Evolutionary conservation across 306 rosid species (phyloP), one percentile per base, ranked within the genome.

Genomic region (Cucurbita ficifolia): DNA sequence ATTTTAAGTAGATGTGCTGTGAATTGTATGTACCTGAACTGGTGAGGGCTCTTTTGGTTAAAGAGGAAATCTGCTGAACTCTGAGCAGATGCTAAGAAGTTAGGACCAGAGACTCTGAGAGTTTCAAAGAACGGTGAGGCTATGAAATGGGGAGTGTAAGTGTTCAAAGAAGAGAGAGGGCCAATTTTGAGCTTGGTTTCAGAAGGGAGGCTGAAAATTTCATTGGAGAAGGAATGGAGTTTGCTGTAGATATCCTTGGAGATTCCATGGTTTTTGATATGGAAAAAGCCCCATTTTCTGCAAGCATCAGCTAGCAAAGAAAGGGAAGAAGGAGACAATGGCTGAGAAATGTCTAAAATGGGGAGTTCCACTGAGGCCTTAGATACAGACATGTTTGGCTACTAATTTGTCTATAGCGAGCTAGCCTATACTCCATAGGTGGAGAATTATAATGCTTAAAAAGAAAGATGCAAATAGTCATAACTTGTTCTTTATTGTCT

Each of bases 41-140:
- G 73, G 51, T 81, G 80, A 54, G 84, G 79, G 59, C 49, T 82
- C 36, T 84, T 82, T 73, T 82, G 81, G 39, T 79, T 81, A 77
- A 83, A 86, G 63, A 94, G 87, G 55, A 84, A 58, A 50, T 83
- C 77, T 49, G 89, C 85, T 79, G 97, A 90, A 75, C 21, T 77
- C 74, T 85, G 96, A 24, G 99, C 99, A 83, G 97, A 91, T 55
- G 52, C 83, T 64, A 78, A 83, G 75, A 86, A 91, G 77, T 89
- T 51, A 1, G 99, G 99, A 38, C 97, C 97, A 36, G 89, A 82
- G 77, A 94, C 82, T 77, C 92, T 63, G 63, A 94, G 92, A 81
- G 96, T 91, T 82, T 94, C 98, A 65, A 89, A 94, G 86, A 81
- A 94, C n/a, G 98, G 98, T 59, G 98, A 94, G 76, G 98, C 97